These are phyloP conservation scores for Ambrosia artemisiifolia DNA, from an alignment of 129 eudicot species.

Conservation along the genomic window DNA sequence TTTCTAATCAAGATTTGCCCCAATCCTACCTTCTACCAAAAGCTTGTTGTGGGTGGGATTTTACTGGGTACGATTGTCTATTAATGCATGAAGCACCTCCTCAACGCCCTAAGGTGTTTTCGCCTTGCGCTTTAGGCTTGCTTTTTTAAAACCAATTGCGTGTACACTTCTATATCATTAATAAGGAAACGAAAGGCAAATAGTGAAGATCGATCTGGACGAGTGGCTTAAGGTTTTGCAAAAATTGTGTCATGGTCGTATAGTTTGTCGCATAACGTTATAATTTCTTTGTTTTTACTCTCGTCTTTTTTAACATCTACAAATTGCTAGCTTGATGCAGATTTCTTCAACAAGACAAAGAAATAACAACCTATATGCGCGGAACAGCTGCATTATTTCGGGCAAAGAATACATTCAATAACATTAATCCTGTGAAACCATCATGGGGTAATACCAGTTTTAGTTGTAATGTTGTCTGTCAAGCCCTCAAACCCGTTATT, in stretches of 20 bases:
- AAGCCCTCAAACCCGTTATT: not conserved
- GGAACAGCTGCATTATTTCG: constrained; percentile 25
- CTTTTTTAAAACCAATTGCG: too few species aligned
- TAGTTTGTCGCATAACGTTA: not conserved
- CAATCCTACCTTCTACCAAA: too few species aligned
- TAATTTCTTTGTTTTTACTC: constrained; percentile 1
- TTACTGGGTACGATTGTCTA: too few species aligned
- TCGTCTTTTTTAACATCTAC: not conserved
- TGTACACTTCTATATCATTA: not conserved
- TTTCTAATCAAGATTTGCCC: too few species aligned
- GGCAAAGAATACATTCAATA: constrained; percentile 30
- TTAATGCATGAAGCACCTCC: too few species aligned
- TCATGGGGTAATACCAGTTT: constrained; percentile 53
- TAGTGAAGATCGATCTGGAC: not conserved
- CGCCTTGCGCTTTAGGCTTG: too few species aligned
- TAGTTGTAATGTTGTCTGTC: not conserved
- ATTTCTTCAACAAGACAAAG: constrained; percentile 3
- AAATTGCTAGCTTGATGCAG: constrained; percentile 10
- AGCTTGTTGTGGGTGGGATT: too few species aligned
- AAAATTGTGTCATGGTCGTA: not conserved
- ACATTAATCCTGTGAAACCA: constrained; percentile 26
- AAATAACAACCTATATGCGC: constrained; percentile 33
- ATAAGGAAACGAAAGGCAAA: not conserved
- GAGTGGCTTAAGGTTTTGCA: not conserved
- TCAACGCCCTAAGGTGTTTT: too few species aligned